phyloP scores from a whole-genome alignment of 164 flowering plant species.

The Malania oleifera region DNA sequence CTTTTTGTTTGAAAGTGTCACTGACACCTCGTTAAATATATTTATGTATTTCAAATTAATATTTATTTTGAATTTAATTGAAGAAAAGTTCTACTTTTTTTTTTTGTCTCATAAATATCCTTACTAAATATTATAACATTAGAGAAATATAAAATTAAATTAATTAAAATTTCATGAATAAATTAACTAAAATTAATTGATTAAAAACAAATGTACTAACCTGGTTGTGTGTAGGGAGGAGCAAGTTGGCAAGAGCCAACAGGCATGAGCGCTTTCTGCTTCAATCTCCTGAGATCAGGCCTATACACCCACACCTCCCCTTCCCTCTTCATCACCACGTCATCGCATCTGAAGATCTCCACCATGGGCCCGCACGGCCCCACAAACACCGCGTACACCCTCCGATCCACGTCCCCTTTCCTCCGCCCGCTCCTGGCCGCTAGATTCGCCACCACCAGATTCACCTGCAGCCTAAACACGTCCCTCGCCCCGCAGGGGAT shows the following conservation, averaged over 20 bases:
- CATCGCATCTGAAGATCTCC: slow-evolving; percentile 77
- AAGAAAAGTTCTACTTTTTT: too few species aligned
- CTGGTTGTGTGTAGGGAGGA: slow-evolving; percentile 28
- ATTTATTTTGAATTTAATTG: too few species aligned
- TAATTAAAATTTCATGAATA: not conserved
- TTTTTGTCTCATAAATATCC: too few species aligned
- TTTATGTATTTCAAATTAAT: too few species aligned
- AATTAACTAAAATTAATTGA: not conserved
- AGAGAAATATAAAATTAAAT: too few species aligned
- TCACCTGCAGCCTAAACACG: slow-evolving; percentile 61
- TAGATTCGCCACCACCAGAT: slow-evolving; percentile 63
- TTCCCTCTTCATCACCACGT: slow-evolving; percentile 35
- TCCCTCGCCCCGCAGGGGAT: slow-evolving; percentile 65
- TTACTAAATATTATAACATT: too few species aligned
- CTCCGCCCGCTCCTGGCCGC: slow-evolving; percentile 32
- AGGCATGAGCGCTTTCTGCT: slow-evolving; percentile 55
- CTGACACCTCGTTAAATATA: too few species aligned
- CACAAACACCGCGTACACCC: slow-evolving; percentile 46
- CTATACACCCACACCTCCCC: slow-evolving; percentile 45
- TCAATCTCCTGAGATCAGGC: slow-evolving; percentile 47
- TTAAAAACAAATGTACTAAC: slow-evolving; percentile 20
- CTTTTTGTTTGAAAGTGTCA: too few species aligned
- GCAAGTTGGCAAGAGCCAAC: slow-evolving; percentile 60
- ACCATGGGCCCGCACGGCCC: slow-evolving; percentile 64
- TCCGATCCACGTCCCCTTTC: slow-evolving; percentile 13